Evolutionary conservation across 2,329 filamentous ascomycete genomes (phyloP), one percentile per base, ranked within the genome.

Genomic region (Cadophora sp.): DNA sequence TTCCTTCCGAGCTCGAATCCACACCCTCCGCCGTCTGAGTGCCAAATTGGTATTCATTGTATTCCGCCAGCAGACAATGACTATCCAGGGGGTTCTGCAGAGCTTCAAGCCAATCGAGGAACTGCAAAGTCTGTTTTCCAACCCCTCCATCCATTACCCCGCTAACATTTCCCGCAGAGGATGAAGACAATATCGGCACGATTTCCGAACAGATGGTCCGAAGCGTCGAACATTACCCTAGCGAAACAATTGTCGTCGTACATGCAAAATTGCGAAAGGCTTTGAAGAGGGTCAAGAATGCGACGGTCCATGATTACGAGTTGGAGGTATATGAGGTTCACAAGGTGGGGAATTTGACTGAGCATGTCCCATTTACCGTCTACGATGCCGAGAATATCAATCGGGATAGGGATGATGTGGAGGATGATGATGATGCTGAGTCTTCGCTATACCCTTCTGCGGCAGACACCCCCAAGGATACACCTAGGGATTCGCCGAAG

Each of bases 41-140:
- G 86, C 92, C 73, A 90, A 91, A 72, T 83, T 97, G 41, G 92
- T 93, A 74, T 97, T 97, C 79, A 82, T 97, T 51, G 86, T 97
- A 66, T 91, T 97, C 76, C 90, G 94, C 64, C 93, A 97, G 79
- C 91, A 94, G 80, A 89, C 91, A 14, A 84, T 87, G 71, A 96
- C 93, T 27, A 87, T 97, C 61, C 94, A 97, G 79, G 94, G 93
- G 69, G 92, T 97, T 2, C 82, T 97, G 48, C 70, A 74, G 48
- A 73, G 69, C 33, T 75, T 74, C 62, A 72, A 70, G 24, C 66
- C 68, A 1, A 63, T 61, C 1, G 67, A 70, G 36, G 67, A 70
- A 47, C 51, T 70, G 13, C 18, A 61, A 64, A 68, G 74, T 74
- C 68, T 56, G 72, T 53, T 53, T 36, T 53, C 30, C 50, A 53